A percentile compares a stretch with the other conserved stretches of the same genome.
Evolutionary conservation across 768 basidiomycete genomes (phyloP).

Genomic region (Xerocomellus chrysenteron): DNA sequence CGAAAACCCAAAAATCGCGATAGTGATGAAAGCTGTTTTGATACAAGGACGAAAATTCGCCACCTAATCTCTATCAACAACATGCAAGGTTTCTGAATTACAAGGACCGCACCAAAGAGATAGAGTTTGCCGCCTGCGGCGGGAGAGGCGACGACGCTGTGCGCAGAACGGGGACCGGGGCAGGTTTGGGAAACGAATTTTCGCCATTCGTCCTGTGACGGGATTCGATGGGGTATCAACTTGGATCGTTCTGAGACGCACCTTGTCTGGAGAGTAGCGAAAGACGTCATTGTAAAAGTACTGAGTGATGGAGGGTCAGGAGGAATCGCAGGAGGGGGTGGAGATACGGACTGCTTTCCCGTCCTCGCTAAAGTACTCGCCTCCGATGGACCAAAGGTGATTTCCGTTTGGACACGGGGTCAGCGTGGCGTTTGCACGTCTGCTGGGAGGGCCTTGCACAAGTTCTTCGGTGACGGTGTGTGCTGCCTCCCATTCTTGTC

Average conservation of each 20-base stretch:
- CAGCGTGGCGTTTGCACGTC: slow-evolving; percentile 81
- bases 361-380: slow-evolving; percentile 87
- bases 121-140: slow-evolving; percentile 85
- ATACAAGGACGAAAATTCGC: slow-evolving; percentile 82
- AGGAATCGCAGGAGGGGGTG: not conserved
- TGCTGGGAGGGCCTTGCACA: slow-evolving; percentile 76
- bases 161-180: slow-evolving; percentile 86
- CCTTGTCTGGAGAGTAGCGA: slow-evolving; percentile 83
- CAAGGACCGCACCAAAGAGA: slow-evolving; percentile 57
- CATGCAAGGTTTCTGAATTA: not conserved
- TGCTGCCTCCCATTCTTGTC: slow-evolving; percentile 78
- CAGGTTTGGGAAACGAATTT: slow-evolving; percentile 81
- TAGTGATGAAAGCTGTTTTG: slow-evolving; percentile 89
- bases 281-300: slow-evolving; percentile 89
- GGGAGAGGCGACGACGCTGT: slow-evolving; percentile 73
- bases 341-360: slow-evolving; percentile 61
- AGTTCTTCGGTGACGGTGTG: slow-evolving; percentile 85
- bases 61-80: slow-evolving; percentile 42
- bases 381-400: slow-evolving; percentile 82
- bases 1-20: slow-evolving; percentile 87
- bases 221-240: not conserved
- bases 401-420: slow-evolving; percentile 79
- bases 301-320: slow-evolving; percentile 33
- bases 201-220: slow-evolving; percentile 78
- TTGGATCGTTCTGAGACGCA: slow-evolving; percentile 17